Evolutionary conservation across 2,329 filamentous ascomycete genomes (phyloP).

Genomic region (Bipolaris gigantea): DNA sequence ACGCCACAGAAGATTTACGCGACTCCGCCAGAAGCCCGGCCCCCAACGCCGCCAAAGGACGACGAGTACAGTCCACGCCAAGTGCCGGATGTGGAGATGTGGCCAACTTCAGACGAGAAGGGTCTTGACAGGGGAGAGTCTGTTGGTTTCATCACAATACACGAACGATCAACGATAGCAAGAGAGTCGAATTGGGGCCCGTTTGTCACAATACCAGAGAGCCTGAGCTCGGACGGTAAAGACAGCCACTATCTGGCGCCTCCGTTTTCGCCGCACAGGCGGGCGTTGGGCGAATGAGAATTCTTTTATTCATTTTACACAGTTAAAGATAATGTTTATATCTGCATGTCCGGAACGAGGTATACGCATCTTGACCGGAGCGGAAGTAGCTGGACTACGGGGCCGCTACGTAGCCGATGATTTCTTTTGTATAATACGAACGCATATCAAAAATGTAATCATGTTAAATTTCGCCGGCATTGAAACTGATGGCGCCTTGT

Average conservation of each 20-base stretch:
- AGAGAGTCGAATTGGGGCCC: constrained; percentile 32
- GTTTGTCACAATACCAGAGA: constrained; percentile 41
- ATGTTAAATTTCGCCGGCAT: too few species aligned
- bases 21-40: constrained; percentile 14
- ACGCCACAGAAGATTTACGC: constrained; percentile 16
- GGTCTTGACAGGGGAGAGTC: background rate
- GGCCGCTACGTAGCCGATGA: constrained; percentile 9
- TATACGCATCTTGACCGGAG: background rate
- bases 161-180: constrained; percentile 13
- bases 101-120: constrained; percentile 22
- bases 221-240: constrained; percentile 29
- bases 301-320: background rate
- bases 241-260: constrained; percentile 24
- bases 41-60: constrained; percentile 11
- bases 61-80: constrained; percentile 16
- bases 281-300: constrained; percentile 16
- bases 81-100: constrained; percentile 24
- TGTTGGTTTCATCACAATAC: constrained; percentile 5
- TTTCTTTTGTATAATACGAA: background rate
- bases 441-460: too few species aligned
- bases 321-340: background rate
- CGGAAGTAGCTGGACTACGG: constrained; percentile 31
- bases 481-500: background rate
- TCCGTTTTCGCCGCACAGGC: constrained; percentile 11
- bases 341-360: background rate